These are phyloP conservation scores for Aspergillus flavus DNA, from an alignment of 2,329 filamentous ascomycete genomes.

Conservation along the genomic window DNA sequence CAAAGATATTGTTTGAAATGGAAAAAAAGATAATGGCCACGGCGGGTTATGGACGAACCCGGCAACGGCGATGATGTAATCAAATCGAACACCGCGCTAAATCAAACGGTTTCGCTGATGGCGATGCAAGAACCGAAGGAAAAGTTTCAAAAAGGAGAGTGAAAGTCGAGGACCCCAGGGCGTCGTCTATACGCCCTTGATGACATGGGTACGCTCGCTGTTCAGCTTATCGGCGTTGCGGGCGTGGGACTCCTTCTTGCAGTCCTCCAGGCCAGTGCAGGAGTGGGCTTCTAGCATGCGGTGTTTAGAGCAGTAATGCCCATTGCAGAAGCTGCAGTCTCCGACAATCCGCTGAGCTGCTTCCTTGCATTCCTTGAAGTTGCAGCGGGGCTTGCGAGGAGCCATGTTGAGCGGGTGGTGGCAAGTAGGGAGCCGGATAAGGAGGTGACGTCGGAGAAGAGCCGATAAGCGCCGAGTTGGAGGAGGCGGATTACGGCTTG, in stretches of 20 bases:
- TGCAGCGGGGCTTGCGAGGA: conserved; percentile 71
- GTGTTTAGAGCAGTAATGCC: conserved; percentile 94
- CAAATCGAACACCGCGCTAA: conserved; percentile 37
- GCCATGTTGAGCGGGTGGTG: conserved; percentile 34
- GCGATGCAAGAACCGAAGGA: conserved; percentile 19
- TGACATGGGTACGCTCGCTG: conserved; percentile 88
- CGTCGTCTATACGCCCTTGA: conserved; percentile 75
- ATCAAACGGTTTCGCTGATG: conserved; percentile 21
- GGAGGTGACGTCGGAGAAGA: conserved; percentile 16
- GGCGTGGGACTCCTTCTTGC: conserved; percentile 96
- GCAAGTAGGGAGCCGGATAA: conserved; percentile 12
- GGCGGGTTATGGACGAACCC: conserved; percentile 11
- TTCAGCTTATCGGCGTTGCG: conserved; percentile 92
- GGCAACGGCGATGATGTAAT: conserved; percentile 10
- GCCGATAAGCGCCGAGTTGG: conserved; percentile 14
- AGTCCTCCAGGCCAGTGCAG: conserved; percentile 90
- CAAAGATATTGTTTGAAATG: conserved; percentile 11
- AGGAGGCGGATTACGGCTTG: not conserved
- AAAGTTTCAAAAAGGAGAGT: conserved; percentile 13
- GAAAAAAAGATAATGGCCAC: conserved; percentile 11
- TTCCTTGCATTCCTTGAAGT: conserved; percentile 85
- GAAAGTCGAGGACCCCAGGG: conserved; percentile 4
- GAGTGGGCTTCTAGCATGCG: conserved; percentile 91
- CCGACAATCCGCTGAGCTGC: conserved; percentile 90
- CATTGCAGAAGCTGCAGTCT: conserved; percentile 92